These are phyloP conservation scores for Pseudomassariella vexata DNA, from an alignment of 2,329 filamentous ascomycete species.

Conservation along the genomic window DNA sequence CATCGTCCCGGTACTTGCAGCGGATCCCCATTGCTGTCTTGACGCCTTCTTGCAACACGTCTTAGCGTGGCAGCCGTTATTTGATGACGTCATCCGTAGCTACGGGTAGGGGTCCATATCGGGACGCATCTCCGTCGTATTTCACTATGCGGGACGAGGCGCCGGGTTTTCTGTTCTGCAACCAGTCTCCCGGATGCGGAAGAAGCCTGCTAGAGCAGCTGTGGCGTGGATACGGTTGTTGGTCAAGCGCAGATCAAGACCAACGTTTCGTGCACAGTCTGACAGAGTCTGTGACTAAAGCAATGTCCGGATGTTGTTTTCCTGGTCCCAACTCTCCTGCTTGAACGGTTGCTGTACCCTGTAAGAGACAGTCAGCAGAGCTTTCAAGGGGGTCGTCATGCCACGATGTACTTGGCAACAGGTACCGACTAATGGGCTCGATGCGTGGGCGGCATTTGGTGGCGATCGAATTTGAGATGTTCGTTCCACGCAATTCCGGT, in stretches of 20 bases:
- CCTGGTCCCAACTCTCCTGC: conserved; percentile 5
- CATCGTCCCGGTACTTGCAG: not conserved
- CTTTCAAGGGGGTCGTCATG: too few relatives aligned
- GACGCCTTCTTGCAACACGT: too few relatives aligned
- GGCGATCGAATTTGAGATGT: conserved; percentile 23
- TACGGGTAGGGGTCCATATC: conserved; percentile 18
- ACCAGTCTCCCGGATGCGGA: conserved; percentile 16
- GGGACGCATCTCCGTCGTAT: conserved; percentile 20
- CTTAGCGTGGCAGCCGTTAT: not conserved
- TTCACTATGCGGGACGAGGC: conserved; percentile 23
- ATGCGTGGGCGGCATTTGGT: conserved; percentile 23
- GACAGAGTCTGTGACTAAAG: too few relatives aligned
- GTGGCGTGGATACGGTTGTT: not conserved
- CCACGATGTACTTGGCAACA: conserved; percentile 26
- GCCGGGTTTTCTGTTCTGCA: conserved; percentile 19
- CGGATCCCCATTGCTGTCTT: conserved; percentile 1
- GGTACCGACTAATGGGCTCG: conserved; percentile 26
- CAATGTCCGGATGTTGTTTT: not conserved
- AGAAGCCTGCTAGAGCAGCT: conserved; percentile 19
- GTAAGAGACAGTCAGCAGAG: too few relatives aligned
- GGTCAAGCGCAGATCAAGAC: too few relatives aligned
- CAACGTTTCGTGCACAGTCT: too few relatives aligned
- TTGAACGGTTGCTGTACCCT: conserved; percentile 14
- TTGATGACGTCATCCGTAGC: conserved; percentile 18
- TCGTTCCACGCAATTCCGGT: conserved; percentile 26